phyloP scores from a whole-genome alignment of 2,329 filamentous ascomycete species.

The Ophiosphaerella korrae region DNA sequence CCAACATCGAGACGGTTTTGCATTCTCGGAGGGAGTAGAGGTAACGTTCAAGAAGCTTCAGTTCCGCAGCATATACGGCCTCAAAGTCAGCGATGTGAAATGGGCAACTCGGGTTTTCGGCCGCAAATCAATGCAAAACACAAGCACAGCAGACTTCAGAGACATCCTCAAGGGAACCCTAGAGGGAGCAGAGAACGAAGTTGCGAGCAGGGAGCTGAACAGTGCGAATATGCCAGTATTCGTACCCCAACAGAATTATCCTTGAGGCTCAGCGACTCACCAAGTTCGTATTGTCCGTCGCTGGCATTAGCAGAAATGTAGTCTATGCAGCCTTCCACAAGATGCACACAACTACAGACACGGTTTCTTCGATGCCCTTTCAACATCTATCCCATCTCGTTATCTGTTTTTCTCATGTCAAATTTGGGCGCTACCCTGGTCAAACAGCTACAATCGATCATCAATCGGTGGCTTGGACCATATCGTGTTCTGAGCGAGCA shows the following conservation, averaged over 20 bases:
- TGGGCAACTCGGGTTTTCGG: conserved; percentile 23
- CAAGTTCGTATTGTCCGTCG: not conserved
- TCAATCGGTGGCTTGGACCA: not conserved
- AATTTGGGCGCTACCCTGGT: not conserved
- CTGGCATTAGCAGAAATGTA: too few species aligned
- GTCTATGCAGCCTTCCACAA: too few species aligned
- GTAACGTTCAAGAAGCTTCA: conserved; percentile 34
- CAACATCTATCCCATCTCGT: too few species aligned
- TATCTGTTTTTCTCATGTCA: too few species aligned
- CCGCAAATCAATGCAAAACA: not conserved
- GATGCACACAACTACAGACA: too few species aligned
- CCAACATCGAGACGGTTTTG: conserved; percentile 26
- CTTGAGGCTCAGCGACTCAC: not conserved
- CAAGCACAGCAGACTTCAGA: conserved; percentile 22
- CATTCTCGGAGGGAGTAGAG: conserved; percentile 24
- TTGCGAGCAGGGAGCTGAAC: conserved; percentile 2
- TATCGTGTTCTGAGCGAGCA: not conserved
- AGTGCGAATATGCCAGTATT: not conserved
- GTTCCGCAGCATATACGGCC: conserved; percentile 30
- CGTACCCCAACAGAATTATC: not conserved
- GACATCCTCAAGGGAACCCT: conserved; percentile 25
- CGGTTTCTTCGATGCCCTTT: too few species aligned
- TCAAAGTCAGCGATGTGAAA: conserved; percentile 25
- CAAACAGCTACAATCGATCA: not conserved
- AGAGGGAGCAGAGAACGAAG: conserved; percentile 19